phyloP scores from a whole-genome alignment of 371 early-diverging fungal genomes.

The Actinomucor elegans region DNA sequence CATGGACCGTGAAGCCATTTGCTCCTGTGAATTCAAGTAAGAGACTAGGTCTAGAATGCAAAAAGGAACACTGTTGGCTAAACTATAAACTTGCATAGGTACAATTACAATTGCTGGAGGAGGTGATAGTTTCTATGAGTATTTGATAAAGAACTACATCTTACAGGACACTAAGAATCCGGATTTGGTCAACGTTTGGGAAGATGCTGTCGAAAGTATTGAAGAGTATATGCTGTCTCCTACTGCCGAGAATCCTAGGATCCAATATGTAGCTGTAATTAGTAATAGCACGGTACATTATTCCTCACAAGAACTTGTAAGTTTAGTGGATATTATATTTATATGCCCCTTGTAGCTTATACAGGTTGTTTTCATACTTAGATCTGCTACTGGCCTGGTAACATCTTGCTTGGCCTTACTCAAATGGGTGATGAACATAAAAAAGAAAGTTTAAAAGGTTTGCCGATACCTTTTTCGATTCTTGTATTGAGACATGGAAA shows the following conservation, averaged over 20 bases:
- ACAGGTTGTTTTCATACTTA: background rate
- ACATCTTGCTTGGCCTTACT: conserved; percentile 31
- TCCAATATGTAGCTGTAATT: conserved; percentile 39
- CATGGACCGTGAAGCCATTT: conserved; percentile 29
- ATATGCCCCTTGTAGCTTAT: background rate
- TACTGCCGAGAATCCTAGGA: conserved; percentile 27
- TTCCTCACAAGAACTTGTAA: conserved; percentile 34
- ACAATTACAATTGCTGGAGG: conserved; percentile 52
- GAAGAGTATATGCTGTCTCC: conserved; percentile 37
- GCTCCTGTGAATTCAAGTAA: conserved; percentile 23
- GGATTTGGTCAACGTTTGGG: conserved; percentile 28
- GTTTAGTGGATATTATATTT: background rate
- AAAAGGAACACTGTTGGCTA: background rate
- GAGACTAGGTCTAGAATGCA: background rate
- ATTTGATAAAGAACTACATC: conserved; percentile 70
- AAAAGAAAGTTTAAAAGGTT: conserved; percentile 15
- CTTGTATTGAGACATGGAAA: conserved; percentile 33
- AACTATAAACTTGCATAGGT: conserved; percentile 3
- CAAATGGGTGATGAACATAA: conserved; percentile 11
- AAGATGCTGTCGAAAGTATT: conserved; percentile 39
- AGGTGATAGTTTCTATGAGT: conserved; percentile 90
- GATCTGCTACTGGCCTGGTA: conserved; percentile 47
- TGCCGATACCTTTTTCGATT: conserved; percentile 27
- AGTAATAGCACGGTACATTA: conserved; percentile 16
- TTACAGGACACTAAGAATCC: conserved; percentile 45